Base-by-base conservation (phyloP, 2,329 filamentous ascomycete genomes). In the Fusarium anguioides region DNA sequence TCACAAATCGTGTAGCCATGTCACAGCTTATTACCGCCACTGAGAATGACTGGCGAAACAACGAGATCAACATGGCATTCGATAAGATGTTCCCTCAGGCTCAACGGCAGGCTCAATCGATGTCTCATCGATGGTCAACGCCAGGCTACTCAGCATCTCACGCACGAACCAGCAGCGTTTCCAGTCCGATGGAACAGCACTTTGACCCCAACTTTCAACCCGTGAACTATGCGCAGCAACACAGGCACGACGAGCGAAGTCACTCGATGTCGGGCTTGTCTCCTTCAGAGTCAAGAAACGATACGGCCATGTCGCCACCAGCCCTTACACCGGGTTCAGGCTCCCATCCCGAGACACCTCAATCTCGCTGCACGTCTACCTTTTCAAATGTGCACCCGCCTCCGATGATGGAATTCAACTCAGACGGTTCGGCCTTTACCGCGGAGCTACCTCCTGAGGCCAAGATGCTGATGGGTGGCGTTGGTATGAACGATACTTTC, bases 11-110 rank as follows among this genome's bases (percentile, higher is more conserved):
- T 10, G 73, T 81, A 4, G 81, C 79, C 10, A 80, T 84, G 79
- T 80, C 79, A 6, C 76, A 77, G 24, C 74, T 82, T 53, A 73
- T 81, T 2, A 74, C 75, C 5, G 71, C 72, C 3, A 76, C 77
- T 2, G 76, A 80, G 33, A 74, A 77, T 3, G 73, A 78, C 21
- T 81, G 79, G 75, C 78, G 79, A 15, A 78, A 82, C 47, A 81
- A 83, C 36, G 80, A 83, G 44, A 77, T 86, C 48, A 82, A 85
- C 62, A 76, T 76, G 36, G 72, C 79, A 8, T 86, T 86, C 44
- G 82, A 78, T 24, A 75, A 82, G 42, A 78, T 79, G 4, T 86
- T 86, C 33, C 82, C 82, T 3, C 75, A 76, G 41, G 77, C 77
- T 10, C 64, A 71, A 20, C 69, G 72, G 10, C 70, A 74, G 26